These are phyloP conservation scores for Candida sanyiensis DNA, from an alignment of 805 yeast species.

Conservation along the genomic window DNA sequence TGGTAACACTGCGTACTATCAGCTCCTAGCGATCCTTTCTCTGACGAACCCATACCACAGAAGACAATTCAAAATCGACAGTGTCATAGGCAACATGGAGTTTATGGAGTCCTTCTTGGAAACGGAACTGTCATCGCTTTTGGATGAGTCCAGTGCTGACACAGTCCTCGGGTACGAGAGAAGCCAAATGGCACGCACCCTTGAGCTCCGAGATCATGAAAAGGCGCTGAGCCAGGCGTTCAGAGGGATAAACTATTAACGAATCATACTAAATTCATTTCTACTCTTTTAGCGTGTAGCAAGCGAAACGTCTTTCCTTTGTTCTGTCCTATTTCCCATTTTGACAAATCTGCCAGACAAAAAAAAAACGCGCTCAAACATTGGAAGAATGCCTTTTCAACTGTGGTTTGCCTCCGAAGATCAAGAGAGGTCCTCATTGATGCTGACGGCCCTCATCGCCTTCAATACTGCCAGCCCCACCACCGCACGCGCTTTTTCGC, in stretches of 20 bases:
- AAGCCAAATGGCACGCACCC: neutral
- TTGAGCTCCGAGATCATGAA: neutral
- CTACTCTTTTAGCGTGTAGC: neutral
- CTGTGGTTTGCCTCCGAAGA: too few species aligned
- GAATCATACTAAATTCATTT: too few species aligned
- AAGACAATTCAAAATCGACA: slow-evolving; percentile 13
- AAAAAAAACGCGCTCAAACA: too few species aligned
- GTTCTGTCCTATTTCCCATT: neutral
- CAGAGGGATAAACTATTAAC: too few species aligned
- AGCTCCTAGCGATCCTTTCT: slow-evolving; percentile 12
- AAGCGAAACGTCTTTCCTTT: too few species aligned
- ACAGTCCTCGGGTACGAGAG: neutral
- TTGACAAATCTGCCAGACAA: neutral
- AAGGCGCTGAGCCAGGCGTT: neutral
- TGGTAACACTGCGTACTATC: slow-evolving; percentile 19
- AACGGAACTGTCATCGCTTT: slow-evolving; percentile 6
- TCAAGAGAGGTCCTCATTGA: too few species aligned
- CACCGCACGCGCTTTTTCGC: too few species aligned
- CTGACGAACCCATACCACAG: slow-evolving; percentile 19
- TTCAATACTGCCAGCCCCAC: too few species aligned
- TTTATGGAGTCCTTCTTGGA: slow-evolving; percentile 13
- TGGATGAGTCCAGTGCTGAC: slow-evolving; percentile 3
- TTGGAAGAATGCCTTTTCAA: too few species aligned
- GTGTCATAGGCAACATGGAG: slow-evolving; percentile 11
- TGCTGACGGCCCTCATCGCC: too few species aligned